Percentiles rank a stretch among this genome's conserved stretches.
Evolutionary conservation across 371 early-diverging fungal species (phyloP).

Genomic region (Mortierella sp.): DNA sequence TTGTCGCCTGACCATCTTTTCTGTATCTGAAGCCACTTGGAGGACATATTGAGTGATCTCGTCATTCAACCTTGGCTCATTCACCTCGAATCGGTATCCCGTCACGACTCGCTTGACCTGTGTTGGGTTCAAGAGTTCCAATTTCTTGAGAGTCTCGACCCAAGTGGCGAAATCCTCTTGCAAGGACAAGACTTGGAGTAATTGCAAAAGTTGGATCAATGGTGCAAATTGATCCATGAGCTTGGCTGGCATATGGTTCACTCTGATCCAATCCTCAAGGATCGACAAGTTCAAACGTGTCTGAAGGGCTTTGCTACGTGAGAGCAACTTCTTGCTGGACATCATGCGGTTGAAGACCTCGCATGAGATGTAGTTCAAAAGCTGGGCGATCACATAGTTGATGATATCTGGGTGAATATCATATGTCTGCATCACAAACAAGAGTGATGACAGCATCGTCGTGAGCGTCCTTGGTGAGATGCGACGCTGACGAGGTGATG

Average conservation of each 20-base stretch:
- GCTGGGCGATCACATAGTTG: constrained; percentile 77
- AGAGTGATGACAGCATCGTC: constrained; percentile 70
- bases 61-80: constrained; percentile 75
- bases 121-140: constrained; percentile 76
- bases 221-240: constrained; percentile 69
- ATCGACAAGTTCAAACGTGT: constrained; percentile 87
- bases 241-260: constrained; percentile 62
- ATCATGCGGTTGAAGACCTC: constrained; percentile 90
- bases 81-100: constrained; percentile 89
- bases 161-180: constrained; percentile 77
- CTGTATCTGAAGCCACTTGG: constrained; percentile 74
- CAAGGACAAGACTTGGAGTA: constrained; percentile 85
- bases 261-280: constrained; percentile 88
- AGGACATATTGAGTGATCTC: constrained; percentile 82
- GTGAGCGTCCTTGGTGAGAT: constrained; percentile 75
- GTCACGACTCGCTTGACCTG: constrained; percentile 81
- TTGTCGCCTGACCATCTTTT: constrained; percentile 55
- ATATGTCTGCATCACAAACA: constrained; percentile 72
- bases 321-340: constrained; percentile 76
- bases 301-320: constrained; percentile 86
- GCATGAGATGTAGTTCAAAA: constrained; percentile 80
- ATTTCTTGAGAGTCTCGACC: constrained; percentile 76
- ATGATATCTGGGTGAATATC: constrained; percentile 79
- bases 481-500: constrained; percentile 47
- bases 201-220: constrained; percentile 82